These are phyloP conservation scores for Heimioporus sp. DNA, from an alignment of 768 basidiomycete species.

Conservation along the genomic window DNA sequence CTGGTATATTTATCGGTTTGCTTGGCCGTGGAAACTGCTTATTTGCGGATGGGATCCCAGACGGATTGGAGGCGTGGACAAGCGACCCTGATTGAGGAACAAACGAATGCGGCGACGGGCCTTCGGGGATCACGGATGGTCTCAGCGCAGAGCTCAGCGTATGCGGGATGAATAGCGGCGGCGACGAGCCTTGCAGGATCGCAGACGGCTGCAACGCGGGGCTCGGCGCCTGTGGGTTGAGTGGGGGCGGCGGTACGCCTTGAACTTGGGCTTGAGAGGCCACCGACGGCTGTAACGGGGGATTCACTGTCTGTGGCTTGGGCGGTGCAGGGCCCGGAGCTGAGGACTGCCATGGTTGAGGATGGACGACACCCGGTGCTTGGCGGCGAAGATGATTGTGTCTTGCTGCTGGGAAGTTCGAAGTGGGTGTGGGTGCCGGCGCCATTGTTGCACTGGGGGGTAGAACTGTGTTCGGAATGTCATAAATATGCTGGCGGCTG, in stretches of 20 bases:
- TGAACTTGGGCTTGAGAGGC: no score
- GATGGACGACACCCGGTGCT: constrained; percentile 1
- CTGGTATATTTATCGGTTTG: constrained; percentile 12
- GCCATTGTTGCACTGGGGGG: constrained; percentile 17
- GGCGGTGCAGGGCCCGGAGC: background rate
- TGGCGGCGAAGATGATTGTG: constrained; percentile 18
- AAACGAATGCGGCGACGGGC: no score
- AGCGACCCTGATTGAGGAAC: no score
- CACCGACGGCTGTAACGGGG: no score
- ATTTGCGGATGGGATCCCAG: background rate
- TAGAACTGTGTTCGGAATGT: background rate
- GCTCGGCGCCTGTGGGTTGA: constrained; percentile 7
- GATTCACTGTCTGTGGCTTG: no score
- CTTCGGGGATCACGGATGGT: no score
- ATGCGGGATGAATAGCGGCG: background rate
- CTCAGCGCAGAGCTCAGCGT: no score
- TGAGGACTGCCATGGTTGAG: background rate
- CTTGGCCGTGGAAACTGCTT: background rate
- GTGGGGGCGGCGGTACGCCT: background rate
- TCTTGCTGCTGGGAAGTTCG: constrained; percentile 5
- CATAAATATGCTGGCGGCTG: constrained; percentile 30
- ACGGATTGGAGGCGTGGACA: background rate
- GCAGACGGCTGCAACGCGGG: constrained; percentile 7
- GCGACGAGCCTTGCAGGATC: constrained; percentile 1
- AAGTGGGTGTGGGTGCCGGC: constrained; percentile 14